These are phyloP conservation scores for Candida methanosorbosa DNA, from an alignment of 805 yeast species.

Conservation along the genomic window DNA sequence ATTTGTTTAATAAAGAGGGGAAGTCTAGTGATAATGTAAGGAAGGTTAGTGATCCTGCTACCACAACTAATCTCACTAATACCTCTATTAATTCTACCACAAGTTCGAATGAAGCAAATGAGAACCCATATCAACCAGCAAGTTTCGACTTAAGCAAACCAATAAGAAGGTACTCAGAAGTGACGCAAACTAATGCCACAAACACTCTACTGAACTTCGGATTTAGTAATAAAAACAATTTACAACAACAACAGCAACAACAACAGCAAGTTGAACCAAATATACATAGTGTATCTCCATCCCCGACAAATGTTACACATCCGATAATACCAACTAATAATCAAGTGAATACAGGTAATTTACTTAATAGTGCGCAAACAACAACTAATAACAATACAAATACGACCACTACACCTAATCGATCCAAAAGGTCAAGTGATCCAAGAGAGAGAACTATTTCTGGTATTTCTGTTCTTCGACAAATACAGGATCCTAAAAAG, in stretches of 20 bases:
- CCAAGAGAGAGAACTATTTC: constrained; percentile 5
- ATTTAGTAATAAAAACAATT: background rate
- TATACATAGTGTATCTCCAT: background rate
- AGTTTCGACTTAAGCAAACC: constrained; percentile 35
- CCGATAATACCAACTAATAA: background rate
- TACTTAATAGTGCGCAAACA: background rate
- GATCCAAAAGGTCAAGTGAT: background rate
- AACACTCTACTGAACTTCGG: background rate
- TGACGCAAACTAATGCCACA: background rate
- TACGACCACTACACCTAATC: background rate
- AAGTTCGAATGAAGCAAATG: background rate
- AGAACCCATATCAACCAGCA: constrained; percentile 32
- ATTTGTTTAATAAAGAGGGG: constrained; percentile 13
- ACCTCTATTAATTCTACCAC: background rate
- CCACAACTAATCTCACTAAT: background rate
- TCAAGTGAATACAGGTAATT: background rate
- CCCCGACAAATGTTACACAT: background rate
- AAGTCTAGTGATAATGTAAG: background rate
- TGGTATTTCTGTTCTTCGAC: constrained; percentile 16
- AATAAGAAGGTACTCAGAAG: constrained; percentile 24
- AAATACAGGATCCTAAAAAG: constrained; percentile 38
- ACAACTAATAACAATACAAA: background rate
- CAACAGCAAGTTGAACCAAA: background rate
- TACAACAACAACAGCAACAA: background rate
- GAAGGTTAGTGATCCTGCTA: background rate